Conservation (phyloP, 176 grass and related monocot species). For the Eleusine indica region DNA sequence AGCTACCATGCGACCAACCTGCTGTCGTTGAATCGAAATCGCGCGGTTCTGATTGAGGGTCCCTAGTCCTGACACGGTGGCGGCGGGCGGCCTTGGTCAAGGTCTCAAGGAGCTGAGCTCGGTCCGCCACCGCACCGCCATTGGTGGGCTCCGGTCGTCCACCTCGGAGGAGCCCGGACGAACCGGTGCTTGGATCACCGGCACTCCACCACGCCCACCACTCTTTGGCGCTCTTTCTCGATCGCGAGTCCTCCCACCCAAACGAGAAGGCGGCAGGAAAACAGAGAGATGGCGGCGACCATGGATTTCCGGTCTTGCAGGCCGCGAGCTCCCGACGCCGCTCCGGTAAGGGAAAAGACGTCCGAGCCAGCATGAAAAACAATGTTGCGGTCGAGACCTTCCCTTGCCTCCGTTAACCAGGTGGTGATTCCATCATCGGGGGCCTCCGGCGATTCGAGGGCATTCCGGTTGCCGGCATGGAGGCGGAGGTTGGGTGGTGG, state of each 20-base stretch:
- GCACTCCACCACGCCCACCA: background rate
- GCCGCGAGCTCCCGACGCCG: background rate
- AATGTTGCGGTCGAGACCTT: background rate
- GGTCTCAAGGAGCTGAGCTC: background rate
- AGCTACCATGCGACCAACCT: no score
- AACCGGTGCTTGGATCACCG: background rate
- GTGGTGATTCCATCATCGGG: background rate
- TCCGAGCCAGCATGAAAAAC: background rate
- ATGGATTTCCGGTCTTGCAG: background rate
- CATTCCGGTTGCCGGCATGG: background rate
- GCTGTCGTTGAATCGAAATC: no score
- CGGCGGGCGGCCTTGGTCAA: no score
- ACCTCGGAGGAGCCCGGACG: background rate
- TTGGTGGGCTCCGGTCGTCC: background rate
- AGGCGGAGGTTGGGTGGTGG: background rate
- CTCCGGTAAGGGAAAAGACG: background rate
- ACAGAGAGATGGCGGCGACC: background rate
- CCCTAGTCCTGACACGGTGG: no score
- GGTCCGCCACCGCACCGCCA: background rate
- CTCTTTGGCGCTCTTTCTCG: background rate
- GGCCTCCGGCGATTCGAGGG: background rate
- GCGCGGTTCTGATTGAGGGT: no score
- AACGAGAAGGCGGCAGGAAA: background rate
- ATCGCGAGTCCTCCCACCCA: background rate
- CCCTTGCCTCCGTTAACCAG: background rate